These are phyloP conservation scores for Wilcoxina mikolae DNA, from an alignment of 495 filamentous ascomycete species.

Conservation along the genomic window DNA sequence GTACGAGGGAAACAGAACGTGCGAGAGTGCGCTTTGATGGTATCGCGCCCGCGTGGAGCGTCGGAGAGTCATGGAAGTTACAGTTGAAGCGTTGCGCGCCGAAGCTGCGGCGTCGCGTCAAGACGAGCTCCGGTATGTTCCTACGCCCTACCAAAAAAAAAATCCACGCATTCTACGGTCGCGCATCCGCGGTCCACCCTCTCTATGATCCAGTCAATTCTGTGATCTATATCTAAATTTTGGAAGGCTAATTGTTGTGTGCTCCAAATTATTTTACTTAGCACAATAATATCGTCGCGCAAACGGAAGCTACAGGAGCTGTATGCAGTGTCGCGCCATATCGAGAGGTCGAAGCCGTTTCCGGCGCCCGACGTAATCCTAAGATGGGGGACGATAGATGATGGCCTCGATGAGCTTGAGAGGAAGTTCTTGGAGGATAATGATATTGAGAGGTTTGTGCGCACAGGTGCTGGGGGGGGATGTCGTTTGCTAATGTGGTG, in stretches of 20 bases:
- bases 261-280: conserved; percentile 1
- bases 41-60: too few relatives aligned
- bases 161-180: neutral
- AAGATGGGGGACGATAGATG: conserved; percentile 23
- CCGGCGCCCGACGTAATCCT: conserved; percentile 18
- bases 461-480: too few relatives aligned
- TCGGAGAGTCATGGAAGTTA: too few relatives aligned
- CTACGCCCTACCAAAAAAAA: neutral
- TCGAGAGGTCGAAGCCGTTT: conserved; percentile 18
- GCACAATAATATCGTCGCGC: conserved; percentile 12
- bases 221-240: neutral
- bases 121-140: conserved; percentile 7
- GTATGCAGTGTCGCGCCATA: conserved; percentile 23
- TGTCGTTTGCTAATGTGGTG: too few relatives aligned
- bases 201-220: neutral
- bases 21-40: too few relatives aligned
- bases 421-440: conserved; percentile 26
- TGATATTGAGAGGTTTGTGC: conserved; percentile 18
- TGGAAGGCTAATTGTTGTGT: neutral
- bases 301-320: conserved; percentile 28
- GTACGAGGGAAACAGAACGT: too few relatives aligned
- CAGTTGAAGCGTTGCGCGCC: conserved; percentile 7
- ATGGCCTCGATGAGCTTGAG: conserved; percentile 21
- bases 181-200: neutral
- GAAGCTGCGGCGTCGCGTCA: conserved; percentile 3